Percentiles rank a stretch among this genome's conserved stretches.
phyloP scores from a whole-genome alignment of 805 yeast species.

The Ogataea wickerhamii region DNA sequence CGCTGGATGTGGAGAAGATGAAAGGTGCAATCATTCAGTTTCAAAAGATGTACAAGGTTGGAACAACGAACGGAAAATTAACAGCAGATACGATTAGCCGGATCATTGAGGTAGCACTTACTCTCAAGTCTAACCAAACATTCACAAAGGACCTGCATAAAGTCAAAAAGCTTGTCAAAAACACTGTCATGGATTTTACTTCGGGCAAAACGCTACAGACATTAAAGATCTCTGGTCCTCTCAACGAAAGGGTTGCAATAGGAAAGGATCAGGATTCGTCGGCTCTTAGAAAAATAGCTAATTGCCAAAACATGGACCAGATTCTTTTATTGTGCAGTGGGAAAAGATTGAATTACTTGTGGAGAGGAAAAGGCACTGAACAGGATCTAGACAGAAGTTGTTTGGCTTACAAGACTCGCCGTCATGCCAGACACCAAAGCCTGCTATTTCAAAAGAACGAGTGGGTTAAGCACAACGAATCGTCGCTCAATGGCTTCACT shows the following conservation, averaged over 20 bases:
- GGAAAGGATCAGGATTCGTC: constrained; percentile 16
- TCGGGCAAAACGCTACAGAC: constrained; percentile 33
- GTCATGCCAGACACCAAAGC: constrained; percentile 3
- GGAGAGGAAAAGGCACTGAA: constrained; percentile 49
- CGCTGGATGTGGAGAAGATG: constrained; percentile 71
- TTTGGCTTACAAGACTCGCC: constrained; percentile 15
- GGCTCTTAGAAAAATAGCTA: constrained; percentile 15
- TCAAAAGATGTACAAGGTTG: constrained; percentile 48
- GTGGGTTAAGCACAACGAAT: background rate
- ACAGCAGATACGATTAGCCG: constrained; percentile 24
- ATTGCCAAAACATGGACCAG: constrained; percentile 28
- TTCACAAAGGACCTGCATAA: constrained; percentile 35
- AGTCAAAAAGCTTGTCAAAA: constrained; percentile 34
- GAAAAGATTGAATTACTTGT: constrained; percentile 37
- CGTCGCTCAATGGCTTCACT: constrained; percentile 2
- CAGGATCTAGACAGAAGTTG: constrained; percentile 29
- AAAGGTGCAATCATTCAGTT: constrained; percentile 66
- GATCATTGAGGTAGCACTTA: constrained; percentile 21
- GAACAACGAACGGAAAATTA: constrained; percentile 14
- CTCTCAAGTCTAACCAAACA: constrained; percentile 32
- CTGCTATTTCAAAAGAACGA: background rate
- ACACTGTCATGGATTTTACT: constrained; percentile 35
- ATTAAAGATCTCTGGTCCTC: constrained; percentile 24
- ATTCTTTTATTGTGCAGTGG: constrained; percentile 27
- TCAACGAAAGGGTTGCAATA: constrained; percentile 13